Evolutionary conservation across 257 asterid genomes (phyloP), one percentile per base, ranked within the genome.

Genomic region (Solanum neorickii): DNA sequence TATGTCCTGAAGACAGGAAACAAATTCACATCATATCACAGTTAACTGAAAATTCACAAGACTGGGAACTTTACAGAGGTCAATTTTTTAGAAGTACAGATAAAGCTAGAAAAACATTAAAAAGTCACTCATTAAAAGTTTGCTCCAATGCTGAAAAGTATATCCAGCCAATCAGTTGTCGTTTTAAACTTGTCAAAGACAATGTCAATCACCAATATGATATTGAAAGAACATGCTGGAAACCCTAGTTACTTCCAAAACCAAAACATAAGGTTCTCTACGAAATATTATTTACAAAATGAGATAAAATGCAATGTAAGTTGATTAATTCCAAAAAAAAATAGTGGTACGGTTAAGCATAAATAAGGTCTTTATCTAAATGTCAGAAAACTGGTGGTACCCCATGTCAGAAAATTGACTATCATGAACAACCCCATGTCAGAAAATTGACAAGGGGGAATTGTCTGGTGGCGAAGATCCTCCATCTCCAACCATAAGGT

Each of bases 1-100:
- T 89, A 96, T 91, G 92, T 96, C 99, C 99, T 96, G 92, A 89
- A 88, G 87, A 31, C 1, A 14, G 39, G 18, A 77, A 80, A 80
- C 29, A 49, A 44, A 49, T 47, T 49, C 15, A 31, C 69, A 80
- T 29, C 44, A 47, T 10, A 27, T 49, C 59, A 62, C 66, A 49
- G 68, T 52, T 46, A 80, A 80, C 85, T 29, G 65, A 47, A 47
- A 49, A 29, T 27, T 80, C 84, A 47, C 27, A 80, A 12, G 68
- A 47, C 27, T 47, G 27, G 20, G 69, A 80, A 27, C 49, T 29
- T 49, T 49, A 47, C 59, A 47, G 69, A 47, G 8, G 29, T 29
- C 46, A 49, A 29, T 18, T 27, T 37, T 29, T 80, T 27, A 27
- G 18, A 47, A 46, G 31, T 16, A 49, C 46, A 2, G 85, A 46